A percentile compares a stretch with the other conserved stretches of the same genome.
phyloP scores from a whole-genome alignment of 225 moss, liverwort and hornwort species.

The Pleurozium schreberi region DNA sequence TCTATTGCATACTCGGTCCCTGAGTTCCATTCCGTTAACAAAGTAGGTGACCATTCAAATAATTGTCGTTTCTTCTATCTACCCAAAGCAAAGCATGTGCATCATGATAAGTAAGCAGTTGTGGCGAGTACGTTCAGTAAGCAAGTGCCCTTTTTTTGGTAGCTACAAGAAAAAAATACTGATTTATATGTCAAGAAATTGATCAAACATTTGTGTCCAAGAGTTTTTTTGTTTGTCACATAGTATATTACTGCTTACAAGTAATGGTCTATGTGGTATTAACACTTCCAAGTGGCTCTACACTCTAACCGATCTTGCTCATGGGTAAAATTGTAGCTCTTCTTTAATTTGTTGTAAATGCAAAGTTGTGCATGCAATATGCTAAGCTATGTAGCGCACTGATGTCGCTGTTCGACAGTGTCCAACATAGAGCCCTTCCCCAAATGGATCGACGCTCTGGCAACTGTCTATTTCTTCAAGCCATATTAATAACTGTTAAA shows the following conservation, averaged over 20 bases:
- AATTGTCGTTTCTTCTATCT: background rate
- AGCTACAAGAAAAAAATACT: background rate
- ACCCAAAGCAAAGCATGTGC: background rate
- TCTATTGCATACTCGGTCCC: background rate
- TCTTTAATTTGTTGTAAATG: background rate
- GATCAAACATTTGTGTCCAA: background rate
- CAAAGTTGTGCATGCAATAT: background rate
- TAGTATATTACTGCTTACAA: background rate
- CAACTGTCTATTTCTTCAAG: background rate
- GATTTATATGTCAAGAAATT: background rate
- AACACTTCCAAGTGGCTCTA: background rate
- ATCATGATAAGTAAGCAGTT: background rate
- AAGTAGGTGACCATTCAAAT: background rate
- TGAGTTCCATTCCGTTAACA: background rate
- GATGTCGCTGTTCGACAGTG: background rate
- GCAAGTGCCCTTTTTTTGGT: background rate
- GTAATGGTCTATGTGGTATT: background rate
- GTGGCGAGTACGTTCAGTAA: background rate
- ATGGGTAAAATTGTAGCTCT: background rate
- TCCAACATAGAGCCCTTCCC: background rate
- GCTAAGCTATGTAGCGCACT: background rate
- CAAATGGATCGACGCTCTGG: background rate
- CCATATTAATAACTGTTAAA: background rate
- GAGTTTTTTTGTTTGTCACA: background rate
- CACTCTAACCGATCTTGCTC: background rate